These are phyloP conservation scores for Huntiella omanensis DNA, from an alignment of 2,329 filamentous ascomycete species.

Conservation along the genomic window DNA sequence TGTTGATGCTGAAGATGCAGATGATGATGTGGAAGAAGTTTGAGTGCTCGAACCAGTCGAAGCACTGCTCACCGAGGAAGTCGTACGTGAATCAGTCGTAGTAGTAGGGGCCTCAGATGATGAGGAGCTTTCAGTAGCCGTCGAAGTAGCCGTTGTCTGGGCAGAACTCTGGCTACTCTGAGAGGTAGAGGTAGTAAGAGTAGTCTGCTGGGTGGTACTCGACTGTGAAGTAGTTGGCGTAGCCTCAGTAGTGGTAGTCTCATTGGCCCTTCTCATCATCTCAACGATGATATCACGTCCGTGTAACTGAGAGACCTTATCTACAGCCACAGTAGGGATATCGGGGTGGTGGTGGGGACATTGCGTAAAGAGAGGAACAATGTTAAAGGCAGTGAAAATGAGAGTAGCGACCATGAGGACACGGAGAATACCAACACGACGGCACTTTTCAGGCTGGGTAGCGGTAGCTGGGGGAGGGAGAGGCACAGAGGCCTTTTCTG, in stretches of 20 bases:
- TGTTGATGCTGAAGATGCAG: constrained; percentile 14
- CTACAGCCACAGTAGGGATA: not conserved
- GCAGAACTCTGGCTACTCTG: not conserved
- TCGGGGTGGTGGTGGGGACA: constrained; percentile 1
- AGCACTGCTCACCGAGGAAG: constrained; percentile 11
- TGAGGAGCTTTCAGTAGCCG: constrained; percentile 2
- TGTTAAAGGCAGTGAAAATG: not conserved
- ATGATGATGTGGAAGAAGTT: constrained; percentile 10
- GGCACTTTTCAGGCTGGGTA: not conserved
- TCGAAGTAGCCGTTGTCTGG: not conserved
- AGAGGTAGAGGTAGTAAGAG: not conserved
- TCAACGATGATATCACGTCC: no score
- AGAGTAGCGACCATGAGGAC: no score
- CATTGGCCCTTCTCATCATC: no score
- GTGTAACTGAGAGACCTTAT: no score
- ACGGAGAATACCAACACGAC: no score
- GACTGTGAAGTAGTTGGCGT: no score
- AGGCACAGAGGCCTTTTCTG: constrained; percentile 5
- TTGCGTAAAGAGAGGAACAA: not conserved
- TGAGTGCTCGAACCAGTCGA: constrained; percentile 1
- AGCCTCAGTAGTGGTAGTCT: no score
- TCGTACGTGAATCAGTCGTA: constrained; percentile 5
- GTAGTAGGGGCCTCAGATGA: constrained; percentile 15
- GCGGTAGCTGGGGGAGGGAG: constrained; percentile 8
- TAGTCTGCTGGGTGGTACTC: not conserved